Evolutionary conservation across 495 filamentous ascomycete species (phyloP), one percentile per base, ranked within the genome.

Genomic region (Xylaria castorea): DNA sequence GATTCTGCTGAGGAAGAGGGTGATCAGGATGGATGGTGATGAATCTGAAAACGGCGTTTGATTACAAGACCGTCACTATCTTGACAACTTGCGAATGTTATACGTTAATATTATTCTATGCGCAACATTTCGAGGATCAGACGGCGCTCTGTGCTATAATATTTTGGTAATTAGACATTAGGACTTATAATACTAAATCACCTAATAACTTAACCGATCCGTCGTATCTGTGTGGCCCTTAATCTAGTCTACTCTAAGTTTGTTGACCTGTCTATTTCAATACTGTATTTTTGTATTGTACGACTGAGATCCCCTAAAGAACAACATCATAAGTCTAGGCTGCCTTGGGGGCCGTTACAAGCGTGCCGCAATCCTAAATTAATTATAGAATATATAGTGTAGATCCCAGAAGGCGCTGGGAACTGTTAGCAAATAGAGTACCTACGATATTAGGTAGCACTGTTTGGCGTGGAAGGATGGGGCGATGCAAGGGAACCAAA

Each of bases 11-110:
- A 71, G 20, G 79, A 76, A 30, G 75, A 61, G 18, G 69, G 57
- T 9, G 77, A 75, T 12, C 74, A 76, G 14, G 74, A 78, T 55
- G 62, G 66, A 32, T 75, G 66, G 70, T 76, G 34, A 76, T 38
- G 12, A 5, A 42, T 42, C 11, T 44, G 58, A 34, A 20, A 9
- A 36, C 18, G 16, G 18, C 25, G 58, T n/a, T 34, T 6, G 27
- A 3, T 25, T n/a, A 60, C 18, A n/a, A 4, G 16, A 36, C 16
- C 30, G 55, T 36, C 30, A 60, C 9, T 30, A 34, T 36, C 55
- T 36, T 5, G 32, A 36, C 14, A 18, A n/a, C 55, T 38, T 16
- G 34, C 4, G 34, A 40, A 62, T 22, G 22, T 62, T 25, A 38
- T 42, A 5, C n/a, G 6, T 25, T 25, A 9, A 42, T 5, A 62